Base-by-base conservation (phyloP, 257 asterid genomes). In the Fraxinus quadrangulata region DNA sequence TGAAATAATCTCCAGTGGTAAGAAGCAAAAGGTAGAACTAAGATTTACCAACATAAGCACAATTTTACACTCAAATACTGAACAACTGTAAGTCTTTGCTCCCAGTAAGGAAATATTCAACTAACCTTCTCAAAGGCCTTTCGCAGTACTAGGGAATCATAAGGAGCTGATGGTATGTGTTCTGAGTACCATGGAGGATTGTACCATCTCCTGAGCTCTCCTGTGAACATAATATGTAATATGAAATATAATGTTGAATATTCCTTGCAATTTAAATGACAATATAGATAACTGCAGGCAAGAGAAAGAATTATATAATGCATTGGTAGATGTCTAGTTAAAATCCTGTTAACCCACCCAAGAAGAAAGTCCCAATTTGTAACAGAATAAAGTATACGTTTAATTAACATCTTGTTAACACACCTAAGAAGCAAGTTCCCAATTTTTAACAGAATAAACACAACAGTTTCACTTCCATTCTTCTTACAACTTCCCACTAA, bases 121-220 rank as follows among this genome's bases (percentile, higher is more conserved):
- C 87, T 79, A 75, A 92, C 99, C 99, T 93, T 96, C 86, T 96
- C 98, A 86, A 96, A 96, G 81, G 96, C 97, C 83, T 78, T 82
- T 80, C 97, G 92, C 81, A 96, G 83, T 83, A 88, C 88, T 75
- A 90, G 87, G 82, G 89, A 87, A 59, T 93, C 96, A 74, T 92
- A 96, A 76, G 96, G 92, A 77, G 87, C 75, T 72, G 91, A 84
- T 76, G 98, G 99, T 81, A 92, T 88, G 65, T 86, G 84, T 83
- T 92, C 99, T 31, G 87, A 78, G 75, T 77, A 92, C 99, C 99
- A 96, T 72, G 87, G 88, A 75, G 98, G 99, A 88, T 93, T 96
- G 89, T 92, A 96, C 99, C 99, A 96, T 85, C 98, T 93, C 80
- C 90, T 87, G 72, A 92, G 86, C 69, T 79, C 93, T 71, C 98